phyloP scores from a whole-genome alignment of 202 grass and related monocot genomes.

The Hordeum pubiflorum region DNA sequence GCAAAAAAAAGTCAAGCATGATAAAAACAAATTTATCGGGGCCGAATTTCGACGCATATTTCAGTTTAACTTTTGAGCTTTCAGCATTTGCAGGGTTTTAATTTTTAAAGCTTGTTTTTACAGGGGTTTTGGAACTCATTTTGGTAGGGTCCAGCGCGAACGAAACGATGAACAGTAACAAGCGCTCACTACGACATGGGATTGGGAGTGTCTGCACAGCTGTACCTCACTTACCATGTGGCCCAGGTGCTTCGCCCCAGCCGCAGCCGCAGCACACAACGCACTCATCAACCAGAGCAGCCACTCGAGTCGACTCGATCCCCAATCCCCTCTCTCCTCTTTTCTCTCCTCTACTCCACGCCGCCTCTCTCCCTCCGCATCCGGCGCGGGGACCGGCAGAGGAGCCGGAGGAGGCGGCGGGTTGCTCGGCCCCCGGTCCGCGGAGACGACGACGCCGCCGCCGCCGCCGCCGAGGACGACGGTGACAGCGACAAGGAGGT shows the following conservation, averaged over 20 bases:
- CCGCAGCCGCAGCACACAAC: background rate
- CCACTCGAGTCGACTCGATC: conserved; percentile 1
- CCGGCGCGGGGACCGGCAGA: background rate
- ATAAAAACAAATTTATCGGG: background rate
- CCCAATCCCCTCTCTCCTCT: background rate
- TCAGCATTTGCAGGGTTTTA: background rate
- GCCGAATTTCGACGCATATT: background rate
- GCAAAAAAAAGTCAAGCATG: background rate
- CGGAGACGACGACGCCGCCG: background rate
- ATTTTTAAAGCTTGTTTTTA: background rate
- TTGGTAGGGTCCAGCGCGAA: too few relatives aligned
- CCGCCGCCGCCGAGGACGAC: background rate
- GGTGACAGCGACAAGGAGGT: background rate
- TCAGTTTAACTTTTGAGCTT: background rate
- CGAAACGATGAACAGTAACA: too few relatives aligned
- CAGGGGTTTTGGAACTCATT: too few relatives aligned
- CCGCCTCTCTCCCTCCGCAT: background rate
- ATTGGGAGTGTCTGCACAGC: background rate
- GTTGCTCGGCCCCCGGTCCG: background rate
- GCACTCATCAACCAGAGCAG: conserved; percentile 2
- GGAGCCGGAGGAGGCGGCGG: background rate
- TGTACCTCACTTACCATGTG: conserved; percentile 17
- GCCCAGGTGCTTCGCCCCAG: background rate
- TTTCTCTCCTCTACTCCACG: background rate
- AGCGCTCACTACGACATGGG: too few relatives aligned